Evolutionary conservation across 129 eudicot genomes (phyloP), one percentile per base, ranked within the genome.

Genomic region (Centaurea solstitialis): DNA sequence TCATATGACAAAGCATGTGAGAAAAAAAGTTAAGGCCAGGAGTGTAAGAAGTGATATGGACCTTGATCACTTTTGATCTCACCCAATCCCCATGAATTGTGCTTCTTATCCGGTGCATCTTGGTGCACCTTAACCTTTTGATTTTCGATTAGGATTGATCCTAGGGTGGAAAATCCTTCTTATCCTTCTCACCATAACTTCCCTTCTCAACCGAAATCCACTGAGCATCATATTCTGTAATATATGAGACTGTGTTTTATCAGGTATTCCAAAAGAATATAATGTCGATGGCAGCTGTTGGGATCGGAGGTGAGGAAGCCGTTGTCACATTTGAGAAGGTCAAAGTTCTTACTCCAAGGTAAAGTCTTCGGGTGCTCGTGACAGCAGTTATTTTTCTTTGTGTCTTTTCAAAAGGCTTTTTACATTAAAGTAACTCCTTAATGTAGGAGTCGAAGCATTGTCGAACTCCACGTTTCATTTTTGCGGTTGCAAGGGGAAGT

Each of bases 301-400:
- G 86, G 4, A 80, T 88, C 7, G 93, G 88, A 75, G 88, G 86
- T 74, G 93, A 91, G 80, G 91, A 85, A 77, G 85, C 91, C 85
- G 89, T 91, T 81, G 96, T 87, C 21, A 88, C 88, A 8, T 91
- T 88, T 83, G 93, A 91, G 59, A 90, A 88, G 8, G 83, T 89
- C 65, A 91, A 91, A 12, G 81, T 91, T 62, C 93, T 91, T 74
- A 89, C 93, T 53, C 93, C 93, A 30, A 91, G 96, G 96, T 89
- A 80, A 57, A 26, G 38, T 17, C 62, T 47, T 3, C 2, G 53
- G 12, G 6, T 61, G 9, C 22, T 53, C 21, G 9, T n/a, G 69
- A 73, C 76, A 47, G 15, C 26, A 64, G 3, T 9, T 64, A 64
- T 20, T 21, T n/a, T 37, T 45, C 12, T 37, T 45, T 71, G 9